Base-by-base conservation (phyloP, 176 grass and related monocot genomes). In the Oryza meyeriana region DNA sequence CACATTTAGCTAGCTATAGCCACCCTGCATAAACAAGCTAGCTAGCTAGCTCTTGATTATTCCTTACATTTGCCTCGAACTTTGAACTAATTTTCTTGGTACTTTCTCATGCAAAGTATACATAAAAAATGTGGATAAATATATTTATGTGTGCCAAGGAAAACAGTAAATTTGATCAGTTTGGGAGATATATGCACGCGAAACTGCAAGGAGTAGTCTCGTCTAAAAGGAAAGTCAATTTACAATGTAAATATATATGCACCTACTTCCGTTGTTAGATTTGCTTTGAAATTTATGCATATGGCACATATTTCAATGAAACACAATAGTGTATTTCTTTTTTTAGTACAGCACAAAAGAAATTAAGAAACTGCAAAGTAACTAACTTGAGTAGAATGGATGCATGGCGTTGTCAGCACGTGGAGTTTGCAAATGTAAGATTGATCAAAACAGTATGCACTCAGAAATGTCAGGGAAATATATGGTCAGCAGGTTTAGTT, bases 1-100 rank as follows among this genome's bases (percentile, higher is more conserved):
- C 69, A 47, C 20, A 57, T 57, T n/a, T n/a, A 57, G 18, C 20
- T 24, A 57, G 52, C 52, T 57, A n/a, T 57, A n/a, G 7, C 20
- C 20, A 55, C 4, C 20, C 18, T 59, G 11, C 55, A 59, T 59
- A 59, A 8, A n/a, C 48, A 20, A 55, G 5, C 18, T 8, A 55
- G 6, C 18, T 8, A 55, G 6, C 39, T 74, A 10, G 27, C 61
- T 13, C 57, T 12, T 72, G 42, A 52, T 59, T 80, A 52, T 74
- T 80, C 77, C 61, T n/a, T 68, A 45, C 18, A 32, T 61, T 81
- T 81, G 27, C 77, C 45, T 28, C 34, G 77, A 86, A 86, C 14
- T 29, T 40, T 24, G 85, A 75, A 20, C 34, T 17, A 33, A 17
- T 42, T 55, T 75, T 27, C 77, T 12, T 81, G 27, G 40, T 17